These are phyloP conservation scores for Fomitopsis betulina DNA, from an alignment of 1,284 basidiomycete species.

Conservation along the genomic window DNA sequence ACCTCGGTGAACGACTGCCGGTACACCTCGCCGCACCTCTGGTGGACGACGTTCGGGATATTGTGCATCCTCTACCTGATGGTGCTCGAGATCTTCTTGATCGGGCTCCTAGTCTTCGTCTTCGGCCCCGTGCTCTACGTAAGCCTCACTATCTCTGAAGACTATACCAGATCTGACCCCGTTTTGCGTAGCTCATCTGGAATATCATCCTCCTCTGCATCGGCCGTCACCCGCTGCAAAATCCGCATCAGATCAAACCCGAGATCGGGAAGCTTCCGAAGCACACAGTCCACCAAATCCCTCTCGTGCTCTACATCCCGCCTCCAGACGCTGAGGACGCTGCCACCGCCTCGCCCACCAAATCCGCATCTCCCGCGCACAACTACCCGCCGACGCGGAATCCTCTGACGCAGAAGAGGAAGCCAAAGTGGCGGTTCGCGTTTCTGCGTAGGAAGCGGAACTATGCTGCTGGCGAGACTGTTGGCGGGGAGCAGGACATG, in stretches of 20 bases:
- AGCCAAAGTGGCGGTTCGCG: constrained; percentile 42
- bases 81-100: constrained; percentile 65
- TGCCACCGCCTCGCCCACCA: constrained; percentile 19
- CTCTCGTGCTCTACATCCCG: constrained; percentile 78
- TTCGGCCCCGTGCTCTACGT: constrained; percentile 74
- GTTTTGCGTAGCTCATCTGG: constrained; percentile 52
- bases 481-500: constrained; percentile 7
- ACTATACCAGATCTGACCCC: not conserved
- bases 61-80: constrained; percentile 75
- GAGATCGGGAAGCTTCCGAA: constrained; percentile 71
- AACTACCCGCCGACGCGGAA: constrained; percentile 52
- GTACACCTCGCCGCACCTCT: constrained; percentile 65
- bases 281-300: constrained; percentile 67
- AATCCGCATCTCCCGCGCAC: constrained; percentile 38
- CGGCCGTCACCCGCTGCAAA: constrained; percentile 72
- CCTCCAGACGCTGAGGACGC: constrained; percentile 52
- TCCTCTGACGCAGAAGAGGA: constrained; percentile 17
- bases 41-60: constrained; percentile 79
- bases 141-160: constrained; percentile 24
- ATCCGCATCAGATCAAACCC: constrained; percentile 64
- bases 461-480: constrained; percentile 11
- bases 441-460: constrained; percentile 34
- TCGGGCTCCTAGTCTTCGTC: constrained; percentile 71
- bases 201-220: constrained; percentile 72
- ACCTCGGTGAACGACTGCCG: constrained; percentile 70